phyloP scores from a whole-genome alignment of 148 eudicot species.

The Nepenthes mirabilis region DNA sequence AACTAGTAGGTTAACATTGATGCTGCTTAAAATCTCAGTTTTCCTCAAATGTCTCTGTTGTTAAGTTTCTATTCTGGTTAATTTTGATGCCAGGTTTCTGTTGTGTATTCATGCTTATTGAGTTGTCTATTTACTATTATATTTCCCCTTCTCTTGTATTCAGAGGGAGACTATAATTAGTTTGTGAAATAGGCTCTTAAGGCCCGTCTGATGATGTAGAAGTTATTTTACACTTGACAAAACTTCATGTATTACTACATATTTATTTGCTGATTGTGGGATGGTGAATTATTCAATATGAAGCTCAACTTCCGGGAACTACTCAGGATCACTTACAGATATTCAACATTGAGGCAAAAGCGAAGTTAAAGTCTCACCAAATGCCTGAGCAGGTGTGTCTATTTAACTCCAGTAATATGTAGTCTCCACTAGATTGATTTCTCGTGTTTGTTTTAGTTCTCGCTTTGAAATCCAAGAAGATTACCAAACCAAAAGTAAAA shows the following conservation, averaged over 20 bases:
- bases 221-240: too few relatives aligned
- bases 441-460: too few relatives aligned
- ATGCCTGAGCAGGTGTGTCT: constrained; percentile 94
- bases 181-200: too few relatives aligned
- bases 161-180: too few relatives aligned
- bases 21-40: too few relatives aligned
- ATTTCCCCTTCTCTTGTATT: neutral
- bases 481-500: too few relatives aligned
- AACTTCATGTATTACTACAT: neutral
- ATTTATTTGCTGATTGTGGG: neutral
- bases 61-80: too few relatives aligned
- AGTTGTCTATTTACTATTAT: neutral
- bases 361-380: constrained; percentile 89
- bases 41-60: too few relatives aligned
- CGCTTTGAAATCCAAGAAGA: too few relatives aligned
- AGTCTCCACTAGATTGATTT: neutral
- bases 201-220: too few relatives aligned
- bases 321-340: constrained; percentile 97
- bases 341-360: constrained; percentile 88
- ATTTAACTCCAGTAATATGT: neutral
- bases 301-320: constrained; percentile 94
- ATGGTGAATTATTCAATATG: constrained; percentile 4
- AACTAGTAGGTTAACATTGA: too few relatives aligned
- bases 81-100: neutral
- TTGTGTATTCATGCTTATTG: neutral